Percentiles rank a stretch among this genome's conserved stretches.
Evolutionary conservation across 2,329 filamentous ascomycete species (phyloP).

Genomic region (Ramularia collo-cygni): DNA sequence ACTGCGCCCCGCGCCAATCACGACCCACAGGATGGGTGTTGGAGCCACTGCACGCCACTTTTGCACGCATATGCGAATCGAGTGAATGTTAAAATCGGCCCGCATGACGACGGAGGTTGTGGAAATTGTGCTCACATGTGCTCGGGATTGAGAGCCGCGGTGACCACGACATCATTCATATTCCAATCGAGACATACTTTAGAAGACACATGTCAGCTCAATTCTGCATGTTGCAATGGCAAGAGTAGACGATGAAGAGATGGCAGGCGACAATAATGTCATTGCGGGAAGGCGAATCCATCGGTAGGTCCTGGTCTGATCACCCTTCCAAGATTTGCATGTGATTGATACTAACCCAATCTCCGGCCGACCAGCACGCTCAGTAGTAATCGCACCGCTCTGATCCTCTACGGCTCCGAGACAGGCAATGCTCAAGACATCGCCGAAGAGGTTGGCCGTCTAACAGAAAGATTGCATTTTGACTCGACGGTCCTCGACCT

Average conservation of each 20-base stretch:
- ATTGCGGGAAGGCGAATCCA: slow-evolving; percentile 8
- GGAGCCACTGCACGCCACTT: background rate
- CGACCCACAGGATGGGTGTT: background rate
- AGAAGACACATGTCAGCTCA: too few relatives aligned
- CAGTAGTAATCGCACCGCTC: slow-evolving; percentile 49
- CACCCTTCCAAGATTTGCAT: background rate
- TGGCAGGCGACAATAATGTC: slow-evolving; percentile 5
- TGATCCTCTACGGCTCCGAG: slow-evolving; percentile 89
- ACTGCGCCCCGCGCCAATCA: background rate
- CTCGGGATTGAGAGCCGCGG: too few relatives aligned
- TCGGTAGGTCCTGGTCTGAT: slow-evolving; percentile 5
- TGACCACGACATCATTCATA: background rate
- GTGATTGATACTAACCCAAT: slow-evolving; percentile 1
- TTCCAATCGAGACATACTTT: too few relatives aligned
- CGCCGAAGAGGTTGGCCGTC: slow-evolving; percentile 71
- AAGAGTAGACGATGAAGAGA: slow-evolving; percentile 13
- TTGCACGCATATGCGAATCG: too few relatives aligned
- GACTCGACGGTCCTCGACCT: slow-evolving; percentile 68
- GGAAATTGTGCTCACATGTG: too few relatives aligned
- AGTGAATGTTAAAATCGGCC: too few relatives aligned
- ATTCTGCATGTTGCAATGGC: too few relatives aligned
- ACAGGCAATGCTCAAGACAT: slow-evolving; percentile 91
- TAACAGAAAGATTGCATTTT: slow-evolving; percentile 74
- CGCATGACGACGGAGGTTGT: too few relatives aligned
- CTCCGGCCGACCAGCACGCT: background rate